Base-by-base conservation (phyloP, 2,329 filamentous ascomycete species). In the Aureobasidium uvarum region DNA sequence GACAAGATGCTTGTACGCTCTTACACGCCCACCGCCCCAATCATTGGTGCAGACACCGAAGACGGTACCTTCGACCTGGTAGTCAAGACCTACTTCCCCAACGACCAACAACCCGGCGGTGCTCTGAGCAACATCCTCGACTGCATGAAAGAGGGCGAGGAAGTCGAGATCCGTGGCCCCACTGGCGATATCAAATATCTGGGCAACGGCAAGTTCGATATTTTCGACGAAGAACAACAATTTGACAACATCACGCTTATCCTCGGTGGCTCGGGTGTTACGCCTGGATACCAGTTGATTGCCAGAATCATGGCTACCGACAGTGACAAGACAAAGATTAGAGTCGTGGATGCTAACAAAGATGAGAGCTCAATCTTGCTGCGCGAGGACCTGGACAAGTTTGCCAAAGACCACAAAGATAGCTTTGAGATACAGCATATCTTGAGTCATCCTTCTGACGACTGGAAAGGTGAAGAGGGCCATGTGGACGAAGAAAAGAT, bases 121-220 rank as follows among this genome's bases (percentile, higher is more conserved):
- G 81, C 82, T 11, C 78, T 85, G 73, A 80, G 76, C 48, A 84
- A 83, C 66, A 80, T 84, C 59, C 77, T 85, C 2, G 80, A 84
- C 71, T 81, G 76, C 69, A 77, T 85, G 63, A 77, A 77, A 0
- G 68, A 80, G 1, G 79, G 80, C 20, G 79, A 83, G 68, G 77
- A 81, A 65, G 74, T 84, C 36, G 83, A 85, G 68, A 77, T 84
- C 38, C 79, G 79, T 16, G 83, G 83, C 0, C 83, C 83, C 0
- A 79, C 78, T 0, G 82, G 83, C 18, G 79, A 83, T 43, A 83
- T 85, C 28, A 71, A 74, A 3, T 84, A 85, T 71, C 72, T 76
- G 3, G 81, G 81, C 2, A 70, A 79, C 56, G 81, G 82, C 3
- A 68, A 71, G 1, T 84, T 85, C 71, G 68, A 69, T 28, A 79